These are phyloP conservation scores for Dimargaris verticillata DNA, from an alignment of 192 early-diverging fungal species.

Conservation along the genomic window DNA sequence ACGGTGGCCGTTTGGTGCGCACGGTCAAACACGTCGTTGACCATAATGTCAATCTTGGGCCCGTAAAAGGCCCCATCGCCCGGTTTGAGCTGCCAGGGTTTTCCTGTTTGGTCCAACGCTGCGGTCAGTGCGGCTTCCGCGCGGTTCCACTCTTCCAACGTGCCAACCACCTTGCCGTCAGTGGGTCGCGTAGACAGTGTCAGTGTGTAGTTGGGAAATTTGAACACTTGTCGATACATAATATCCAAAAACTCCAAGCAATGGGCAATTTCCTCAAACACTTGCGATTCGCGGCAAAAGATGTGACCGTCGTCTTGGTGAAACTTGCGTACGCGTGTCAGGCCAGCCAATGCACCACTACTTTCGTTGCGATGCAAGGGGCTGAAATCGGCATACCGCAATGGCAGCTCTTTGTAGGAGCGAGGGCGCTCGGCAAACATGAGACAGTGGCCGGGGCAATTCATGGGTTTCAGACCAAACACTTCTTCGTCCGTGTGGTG, in stretches of 20 bases:
- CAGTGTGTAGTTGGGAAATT: slow-evolving; percentile 60
- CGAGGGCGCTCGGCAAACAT: slow-evolving; percentile 64
- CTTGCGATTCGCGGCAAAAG: slow-evolving; percentile 73
- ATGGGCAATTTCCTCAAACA: slow-evolving; percentile 56
- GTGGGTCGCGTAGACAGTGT: slow-evolving; percentile 67
- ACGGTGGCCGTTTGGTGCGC: slow-evolving; percentile 88
- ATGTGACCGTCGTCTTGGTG: slow-evolving; percentile 97
- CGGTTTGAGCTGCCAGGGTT: slow-evolving; percentile 49
- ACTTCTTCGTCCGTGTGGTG: slow-evolving; percentile 32
- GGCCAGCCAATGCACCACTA: slow-evolving; percentile 72
- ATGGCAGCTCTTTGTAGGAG: slow-evolving; percentile 78
- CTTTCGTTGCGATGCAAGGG: slow-evolving; percentile 87
- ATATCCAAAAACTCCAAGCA: slow-evolving; percentile 60
- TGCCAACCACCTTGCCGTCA: slow-evolving; percentile 56
- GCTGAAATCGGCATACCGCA: slow-evolving; percentile 83
- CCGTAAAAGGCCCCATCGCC: slow-evolving; percentile 95
- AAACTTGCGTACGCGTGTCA: slow-evolving; percentile 84
- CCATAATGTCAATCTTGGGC: slow-evolving; percentile 85
- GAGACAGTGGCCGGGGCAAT: slow-evolving; percentile 91
- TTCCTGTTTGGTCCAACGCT: slow-evolving; percentile 44
- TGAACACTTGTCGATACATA: slow-evolving; percentile 65
- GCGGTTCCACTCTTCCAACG: slow-evolving; percentile 50
- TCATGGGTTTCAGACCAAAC: slow-evolving; percentile 93
- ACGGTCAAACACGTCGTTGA: slow-evolving; percentile 63
- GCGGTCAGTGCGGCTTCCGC: slow-evolving; percentile 59